Conservation (phyloP, 441 rosid genomes). For the Gossypium gossypioides region DNA sequence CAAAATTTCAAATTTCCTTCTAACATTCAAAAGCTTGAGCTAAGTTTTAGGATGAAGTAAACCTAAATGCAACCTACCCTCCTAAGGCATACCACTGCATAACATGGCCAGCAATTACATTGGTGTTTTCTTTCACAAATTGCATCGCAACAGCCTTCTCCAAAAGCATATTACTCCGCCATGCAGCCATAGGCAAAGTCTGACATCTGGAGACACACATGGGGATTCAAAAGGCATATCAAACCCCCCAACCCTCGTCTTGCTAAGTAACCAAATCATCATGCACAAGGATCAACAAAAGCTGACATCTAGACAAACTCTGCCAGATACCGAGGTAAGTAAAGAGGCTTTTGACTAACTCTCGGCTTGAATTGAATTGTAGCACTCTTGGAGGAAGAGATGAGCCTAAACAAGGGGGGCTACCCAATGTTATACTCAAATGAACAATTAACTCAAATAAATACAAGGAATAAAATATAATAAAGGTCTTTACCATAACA, state of each 20-base stretch:
- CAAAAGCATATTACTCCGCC: not conserved
- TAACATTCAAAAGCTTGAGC: not conserved
- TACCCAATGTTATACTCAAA: not conserved
- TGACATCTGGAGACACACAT: not conserved
- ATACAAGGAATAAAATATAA: not conserved
- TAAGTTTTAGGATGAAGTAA: not conserved
- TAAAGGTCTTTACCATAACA: not conserved
- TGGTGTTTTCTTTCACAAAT: not conserved
- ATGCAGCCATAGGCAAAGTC: not conserved
- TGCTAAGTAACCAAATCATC: not conserved
- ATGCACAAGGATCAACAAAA: not conserved
- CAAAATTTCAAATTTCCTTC: not conserved
- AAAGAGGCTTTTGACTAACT: not conserved
- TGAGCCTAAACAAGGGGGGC: not conserved
- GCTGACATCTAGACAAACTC: conserved; percentile 7
- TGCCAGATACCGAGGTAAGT: not conserved
- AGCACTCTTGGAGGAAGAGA: not conserved
- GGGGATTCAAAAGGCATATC: not conserved
- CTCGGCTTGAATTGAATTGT: not conserved
- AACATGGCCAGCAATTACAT: not conserved
- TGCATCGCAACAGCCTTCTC: not conserved
- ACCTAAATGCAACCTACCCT: not conserved
- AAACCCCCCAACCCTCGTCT: not conserved
- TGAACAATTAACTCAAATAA: not conserved
- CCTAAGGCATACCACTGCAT: not conserved